Conservation (phyloP, 176 grass and related monocot genomes). For the Avena sativa region DNA sequence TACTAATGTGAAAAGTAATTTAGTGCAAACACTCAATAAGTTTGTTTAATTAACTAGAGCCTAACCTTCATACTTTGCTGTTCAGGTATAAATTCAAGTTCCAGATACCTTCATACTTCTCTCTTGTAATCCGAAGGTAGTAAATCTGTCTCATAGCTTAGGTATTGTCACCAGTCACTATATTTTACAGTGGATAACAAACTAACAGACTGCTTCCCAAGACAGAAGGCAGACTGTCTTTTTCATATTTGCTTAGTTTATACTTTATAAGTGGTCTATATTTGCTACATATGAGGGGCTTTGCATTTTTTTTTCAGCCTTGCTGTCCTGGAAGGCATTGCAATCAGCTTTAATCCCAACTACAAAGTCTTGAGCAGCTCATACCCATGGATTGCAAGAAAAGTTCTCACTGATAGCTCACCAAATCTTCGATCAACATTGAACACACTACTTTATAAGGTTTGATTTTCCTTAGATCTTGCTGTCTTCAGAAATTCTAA, state of each 20-base stretch:
- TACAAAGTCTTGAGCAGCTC: slow-evolving; percentile 98
- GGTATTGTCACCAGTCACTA: slow-evolving; percentile 1
- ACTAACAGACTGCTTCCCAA: slow-evolving; percentile 35
- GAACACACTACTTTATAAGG: slow-evolving; percentile 92
- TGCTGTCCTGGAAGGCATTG: slow-evolving; percentile 96
- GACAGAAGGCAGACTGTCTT: background rate
- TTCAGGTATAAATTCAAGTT: slow-evolving; percentile 99
- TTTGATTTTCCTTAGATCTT: slow-evolving; percentile 34
- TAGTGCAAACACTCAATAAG: background rate
- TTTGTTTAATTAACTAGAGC: slow-evolving; percentile 37
- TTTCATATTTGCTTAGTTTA: slow-evolving; percentile 25
- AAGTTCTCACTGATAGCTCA: slow-evolving; percentile 96
- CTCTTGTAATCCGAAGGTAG: slow-evolving; percentile 97
- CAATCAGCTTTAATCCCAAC: slow-evolving; percentile 86
- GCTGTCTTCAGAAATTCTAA: slow-evolving; percentile 17
- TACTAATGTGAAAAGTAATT: background rate
- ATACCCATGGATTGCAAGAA: slow-evolving; percentile 99
- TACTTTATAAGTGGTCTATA: background rate
- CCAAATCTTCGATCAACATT: slow-evolving; percentile 84
- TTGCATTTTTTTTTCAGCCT: slow-evolving; percentile 70
- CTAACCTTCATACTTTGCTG: slow-evolving; percentile 3
- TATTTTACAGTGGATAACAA: background rate
- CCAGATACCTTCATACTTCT: slow-evolving; percentile 97
- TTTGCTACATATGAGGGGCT: slow-evolving; percentile 7
- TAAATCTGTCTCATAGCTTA: slow-evolving; percentile 3